Evolutionary conservation across 345 rosid species (phyloP).

Genomic region (sweet orange (Citrus sinensis)): DVS_A1.0 CM039168.1:23644501-23645000

Average conservation of each 20-base stretch:
- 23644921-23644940: background rate
- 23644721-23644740: background rate
- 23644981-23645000: fast-evolving
- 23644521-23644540: too few species aligned
- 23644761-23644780: constrained; percentile 13
- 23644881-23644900: background rate
- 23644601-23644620: background rate
- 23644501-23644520: too few species aligned
- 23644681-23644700: background rate
- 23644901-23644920: background rate
- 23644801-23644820: constrained; percentile 13
- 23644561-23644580: too few species aligned
- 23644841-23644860: constrained; percentile 7
- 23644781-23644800: constrained; percentile 26
- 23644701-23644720: background rate
- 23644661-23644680: background rate
- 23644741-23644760: too few species aligned
- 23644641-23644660: background rate
- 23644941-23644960: too few species aligned
- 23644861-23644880: background rate
- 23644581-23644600: background rate
- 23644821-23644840: background rate
- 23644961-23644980: too few species aligned
- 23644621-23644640: background rate
- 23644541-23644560: too few species aligned